phyloP scores from a whole-genome alignment of 1,139 yeast genomes.

The Trichomonascaceae sp. region DNA sequence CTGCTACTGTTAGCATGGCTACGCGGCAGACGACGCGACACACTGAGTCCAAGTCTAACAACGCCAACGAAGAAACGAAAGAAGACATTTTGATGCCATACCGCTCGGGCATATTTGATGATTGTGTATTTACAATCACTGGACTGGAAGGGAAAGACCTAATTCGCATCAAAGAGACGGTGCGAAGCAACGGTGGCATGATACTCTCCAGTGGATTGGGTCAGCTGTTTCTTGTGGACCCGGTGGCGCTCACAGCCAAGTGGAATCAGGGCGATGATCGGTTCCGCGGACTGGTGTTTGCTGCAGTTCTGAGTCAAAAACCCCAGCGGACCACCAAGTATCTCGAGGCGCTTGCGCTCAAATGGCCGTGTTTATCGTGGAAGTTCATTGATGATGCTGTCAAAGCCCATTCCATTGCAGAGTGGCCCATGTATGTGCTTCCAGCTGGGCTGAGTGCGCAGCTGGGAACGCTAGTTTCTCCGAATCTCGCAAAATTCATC shows the following conservation, averaged over 20 bases:
- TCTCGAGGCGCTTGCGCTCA: constrained; percentile 71
- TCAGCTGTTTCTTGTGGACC: constrained; percentile 15
- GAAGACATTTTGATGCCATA: background rate
- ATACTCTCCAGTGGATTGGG: constrained; percentile 37
- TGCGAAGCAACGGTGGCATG: constrained; percentile 40
- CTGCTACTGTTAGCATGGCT: no score
- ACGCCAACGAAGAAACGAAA: no score
- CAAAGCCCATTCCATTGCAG: constrained; percentile 8
- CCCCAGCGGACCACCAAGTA: constrained; percentile 61
- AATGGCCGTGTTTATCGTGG: constrained; percentile 75
- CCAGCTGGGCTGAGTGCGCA: constrained; percentile 57
- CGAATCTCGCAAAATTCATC: constrained; percentile 16
- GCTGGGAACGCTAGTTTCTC: constrained; percentile 12
- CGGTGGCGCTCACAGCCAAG: no score
- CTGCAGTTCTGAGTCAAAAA: constrained; percentile 48
- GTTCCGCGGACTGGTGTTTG: constrained; percentile 44
- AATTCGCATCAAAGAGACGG: constrained; percentile 26
- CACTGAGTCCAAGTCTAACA: no score
- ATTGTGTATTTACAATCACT: constrained; percentile 33
- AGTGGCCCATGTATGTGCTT: constrained; percentile 46
- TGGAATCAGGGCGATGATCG: no score
- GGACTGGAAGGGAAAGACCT: constrained; percentile 27
- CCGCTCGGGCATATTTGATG: constrained; percentile 21
- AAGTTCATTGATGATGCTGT: constrained; percentile 46
- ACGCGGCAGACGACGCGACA: no score